These are phyloP conservation scores for Musa troglodytarum DNA, from an alignment of 176 grass and related monocot species.

Conservation along the genomic window DNA sequence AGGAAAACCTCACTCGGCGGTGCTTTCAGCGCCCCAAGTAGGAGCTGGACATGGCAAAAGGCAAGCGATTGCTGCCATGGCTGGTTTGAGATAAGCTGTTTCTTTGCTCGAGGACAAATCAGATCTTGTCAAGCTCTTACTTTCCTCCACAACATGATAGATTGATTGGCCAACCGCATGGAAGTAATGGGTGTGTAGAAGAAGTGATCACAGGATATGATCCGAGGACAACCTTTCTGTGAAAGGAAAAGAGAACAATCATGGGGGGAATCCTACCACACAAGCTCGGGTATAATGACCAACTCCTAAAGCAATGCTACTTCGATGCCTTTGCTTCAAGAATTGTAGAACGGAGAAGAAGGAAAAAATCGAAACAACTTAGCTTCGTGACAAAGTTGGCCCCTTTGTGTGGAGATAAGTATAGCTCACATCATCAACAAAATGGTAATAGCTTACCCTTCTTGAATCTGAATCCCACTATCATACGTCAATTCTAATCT, in stretches of 20 bases:
- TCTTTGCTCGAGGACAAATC: background rate
- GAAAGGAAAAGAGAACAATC: no score
- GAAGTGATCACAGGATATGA: no score
- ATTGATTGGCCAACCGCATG: background rate
- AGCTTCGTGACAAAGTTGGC: background rate
- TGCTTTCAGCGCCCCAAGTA: background rate
- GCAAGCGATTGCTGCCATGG: background rate
- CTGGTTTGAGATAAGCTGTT: background rate
- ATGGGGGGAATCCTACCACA: background rate
- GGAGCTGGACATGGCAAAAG: background rate
- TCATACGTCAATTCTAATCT: no score
- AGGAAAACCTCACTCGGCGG: no score
- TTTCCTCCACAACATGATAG: background rate
- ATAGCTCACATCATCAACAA: no score
- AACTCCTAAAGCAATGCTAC: background rate
- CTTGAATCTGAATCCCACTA: no score
- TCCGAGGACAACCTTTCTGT: no score
- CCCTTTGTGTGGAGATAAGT: background rate
- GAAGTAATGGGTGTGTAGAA: no score
- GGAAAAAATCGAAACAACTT: no score
- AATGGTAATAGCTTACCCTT: no score
- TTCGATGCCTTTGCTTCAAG: slow-evolving; percentile 1
- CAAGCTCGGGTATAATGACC: background rate
- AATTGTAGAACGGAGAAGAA: background rate
- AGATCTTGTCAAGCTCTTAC: background rate